Evolutionary conservation across 805 yeast species (phyloP).

Genomic region (Trichomonascus vanleenenianus): DNA sequence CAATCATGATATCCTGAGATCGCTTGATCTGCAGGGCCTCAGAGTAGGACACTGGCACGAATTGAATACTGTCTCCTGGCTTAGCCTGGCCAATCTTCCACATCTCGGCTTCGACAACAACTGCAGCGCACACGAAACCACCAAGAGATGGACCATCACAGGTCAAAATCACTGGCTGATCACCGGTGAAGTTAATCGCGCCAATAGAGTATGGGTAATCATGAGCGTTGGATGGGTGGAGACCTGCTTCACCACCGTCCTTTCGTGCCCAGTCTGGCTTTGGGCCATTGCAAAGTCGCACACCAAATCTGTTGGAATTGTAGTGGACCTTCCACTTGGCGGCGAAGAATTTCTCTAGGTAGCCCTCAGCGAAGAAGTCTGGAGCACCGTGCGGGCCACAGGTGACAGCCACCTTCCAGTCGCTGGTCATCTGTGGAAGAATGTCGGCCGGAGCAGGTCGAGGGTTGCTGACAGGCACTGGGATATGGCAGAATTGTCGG

Average conservation of each 20-base stretch:
- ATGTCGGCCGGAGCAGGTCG: constrained; percentile 43
- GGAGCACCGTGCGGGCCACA: constrained; percentile 99
- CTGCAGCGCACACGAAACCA: constrained; percentile 95
- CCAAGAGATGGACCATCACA: constrained; percentile 98
- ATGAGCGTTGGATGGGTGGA: constrained; percentile 98
- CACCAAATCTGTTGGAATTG: constrained; percentile 95
- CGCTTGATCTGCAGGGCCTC: constrained; percentile 58
- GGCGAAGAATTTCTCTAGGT: constrained; percentile 65
- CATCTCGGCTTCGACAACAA: constrained; percentile 90
- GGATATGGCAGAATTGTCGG: constrained; percentile 57
- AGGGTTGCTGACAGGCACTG: constrained; percentile 66
- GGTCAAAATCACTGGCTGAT: constrained; percentile 93
- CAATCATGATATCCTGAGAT: constrained; percentile 44
- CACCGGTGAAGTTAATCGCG: constrained; percentile 97
- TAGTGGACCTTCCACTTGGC: constrained; percentile 92
- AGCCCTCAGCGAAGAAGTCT: constrained; percentile 77
- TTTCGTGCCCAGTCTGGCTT: constrained; percentile 94
- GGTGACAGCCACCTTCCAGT: constrained; percentile 86
- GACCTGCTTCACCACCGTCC: constrained; percentile 97
- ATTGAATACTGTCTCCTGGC: constrained; percentile 82
- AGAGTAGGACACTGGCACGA: constrained; percentile 67
- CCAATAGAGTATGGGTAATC: constrained; percentile 96
- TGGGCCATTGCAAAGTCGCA: constrained; percentile 79
- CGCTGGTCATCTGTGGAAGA: constrained; percentile 45
- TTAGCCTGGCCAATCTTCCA: constrained; percentile 98